Conservation (phyloP, 306 rosid genomes). For the Amphicarpaea edgeworthii region DNA sequence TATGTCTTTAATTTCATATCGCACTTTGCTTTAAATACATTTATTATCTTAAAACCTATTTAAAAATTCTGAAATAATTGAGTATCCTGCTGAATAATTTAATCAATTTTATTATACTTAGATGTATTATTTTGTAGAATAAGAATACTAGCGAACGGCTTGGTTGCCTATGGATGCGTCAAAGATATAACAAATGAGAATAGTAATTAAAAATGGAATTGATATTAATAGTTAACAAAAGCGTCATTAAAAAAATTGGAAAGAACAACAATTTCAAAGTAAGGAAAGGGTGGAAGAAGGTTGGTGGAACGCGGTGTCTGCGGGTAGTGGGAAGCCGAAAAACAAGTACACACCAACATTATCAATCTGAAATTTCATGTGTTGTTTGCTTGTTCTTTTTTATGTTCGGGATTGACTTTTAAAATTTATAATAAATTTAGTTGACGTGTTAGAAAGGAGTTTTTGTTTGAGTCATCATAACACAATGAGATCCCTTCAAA, state of each 20-base stretch:
- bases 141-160: neutral
- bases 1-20: neutral
- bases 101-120: neutral
- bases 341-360: neutral
- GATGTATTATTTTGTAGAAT: neutral
- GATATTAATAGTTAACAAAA: slow-evolving; percentile 3
- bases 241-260: neutral
- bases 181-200: slow-evolving; percentile 1
- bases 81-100: too few relatives aligned
- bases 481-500: neutral
- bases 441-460: neutral
- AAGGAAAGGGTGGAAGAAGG: neutral
- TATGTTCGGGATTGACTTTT: neutral
- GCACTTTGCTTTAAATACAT: neutral
- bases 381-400: neutral
- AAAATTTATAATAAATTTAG: neutral
- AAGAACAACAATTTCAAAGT: slow-evolving; percentile 1
- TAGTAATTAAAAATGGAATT: slow-evolving; percentile 1
- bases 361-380: neutral
- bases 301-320: slow-evolving; percentile 20
- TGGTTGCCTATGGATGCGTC: slow-evolving; percentile 43
- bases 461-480: neutral
- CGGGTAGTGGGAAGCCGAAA: slow-evolving; percentile 1
- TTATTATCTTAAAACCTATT: neutral
- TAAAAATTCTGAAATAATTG: too few relatives aligned